Conservation (phyloP, 257 asterid genomes). For the Nicotiana tabacum region DNA sequence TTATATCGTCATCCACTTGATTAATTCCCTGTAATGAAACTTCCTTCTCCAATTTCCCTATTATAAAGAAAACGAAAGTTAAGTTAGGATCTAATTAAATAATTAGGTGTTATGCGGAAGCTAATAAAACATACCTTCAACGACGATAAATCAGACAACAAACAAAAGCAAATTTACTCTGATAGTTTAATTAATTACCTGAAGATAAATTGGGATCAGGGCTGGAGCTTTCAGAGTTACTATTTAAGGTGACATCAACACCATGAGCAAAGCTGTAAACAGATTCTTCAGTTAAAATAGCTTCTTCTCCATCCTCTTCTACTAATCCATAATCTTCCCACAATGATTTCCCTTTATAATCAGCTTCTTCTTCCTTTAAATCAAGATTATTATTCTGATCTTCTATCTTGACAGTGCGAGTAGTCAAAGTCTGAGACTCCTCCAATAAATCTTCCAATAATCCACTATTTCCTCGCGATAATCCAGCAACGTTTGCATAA, state of each 20-base stretch:
- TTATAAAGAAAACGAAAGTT: background rate
- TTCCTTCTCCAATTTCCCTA: background rate
- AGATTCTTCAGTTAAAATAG: slow-evolving; percentile 16
- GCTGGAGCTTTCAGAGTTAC: slow-evolving; percentile 24
- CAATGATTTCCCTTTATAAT: background rate
- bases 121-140: too few species aligned
- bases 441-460: slow-evolving; percentile 48
- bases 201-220: background rate
- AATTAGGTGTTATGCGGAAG: too few species aligned
- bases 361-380: background rate
- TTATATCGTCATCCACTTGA: slow-evolving; percentile 45
- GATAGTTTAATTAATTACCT: background rate
- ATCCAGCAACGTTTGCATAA: slow-evolving; percentile 18
- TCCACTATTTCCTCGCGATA: slow-evolving; percentile 32
- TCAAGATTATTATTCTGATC: background rate
- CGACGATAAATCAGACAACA: too few species aligned
- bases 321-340: slow-evolving; percentile 12
- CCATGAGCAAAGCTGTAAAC: slow-evolving; percentile 13
- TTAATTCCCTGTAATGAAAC: slow-evolving; percentile 17
- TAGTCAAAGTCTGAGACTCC: slow-evolving; percentile 31
- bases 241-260: slow-evolving; percentile 20
- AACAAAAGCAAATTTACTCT: too few species aligned
- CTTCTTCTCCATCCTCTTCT: background rate
- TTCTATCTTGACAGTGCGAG: slow-evolving; percentile 1
- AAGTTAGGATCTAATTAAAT: background rate